Percentiles rank a stretch among this genome's conserved stretches.
Evolutionary conservation across 345 rosid species (phyloP).

Genomic region (Eutrema yunnanense): DNA sequence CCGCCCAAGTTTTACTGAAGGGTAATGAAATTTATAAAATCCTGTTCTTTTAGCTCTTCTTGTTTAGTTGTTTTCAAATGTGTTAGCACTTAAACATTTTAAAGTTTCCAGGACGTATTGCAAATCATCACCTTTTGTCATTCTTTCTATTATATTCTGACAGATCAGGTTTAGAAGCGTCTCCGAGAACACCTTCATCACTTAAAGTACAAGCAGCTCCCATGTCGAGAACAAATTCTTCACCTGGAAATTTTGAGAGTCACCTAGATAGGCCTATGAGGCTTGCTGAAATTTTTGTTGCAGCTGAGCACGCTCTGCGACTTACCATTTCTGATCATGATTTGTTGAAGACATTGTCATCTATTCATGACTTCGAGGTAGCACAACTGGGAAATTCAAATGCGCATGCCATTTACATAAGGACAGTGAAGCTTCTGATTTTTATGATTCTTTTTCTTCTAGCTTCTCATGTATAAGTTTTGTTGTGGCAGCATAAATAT

Average conservation of each 20-base stretch:
- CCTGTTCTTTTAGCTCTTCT: not conserved
- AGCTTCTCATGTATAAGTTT: conserved; percentile 13
- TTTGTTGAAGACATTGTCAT: conserved; percentile 67
- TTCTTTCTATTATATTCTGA: conserved; percentile 24
- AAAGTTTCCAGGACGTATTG: not conserved
- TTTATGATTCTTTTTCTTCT: not conserved
- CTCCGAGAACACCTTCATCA: conserved; percentile 41
- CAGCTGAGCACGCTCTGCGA: conserved; percentile 79
- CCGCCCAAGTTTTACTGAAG: conserved; percentile 51
- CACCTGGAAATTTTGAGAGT: conserved; percentile 77
- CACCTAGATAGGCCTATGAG: conserved; percentile 91
- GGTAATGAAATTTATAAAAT: conserved; percentile 43
- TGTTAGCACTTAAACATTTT: not conserved
- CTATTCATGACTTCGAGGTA: conserved; percentile 88
- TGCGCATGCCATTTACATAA: conserved; percentile 7
- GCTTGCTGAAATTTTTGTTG: conserved; percentile 92
- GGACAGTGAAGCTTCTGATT: not conserved
- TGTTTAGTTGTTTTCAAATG: not conserved
- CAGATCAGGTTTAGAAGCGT: conserved; percentile 70
- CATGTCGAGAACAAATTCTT: conserved; percentile 72
- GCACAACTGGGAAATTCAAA: conserved; percentile 8
- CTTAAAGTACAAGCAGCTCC: conserved; percentile 40
- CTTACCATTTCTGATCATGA: conserved; percentile 68
- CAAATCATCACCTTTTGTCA: conserved; percentile 9
- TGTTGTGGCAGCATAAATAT: conserved; percentile 70